A percentile compares a stretch with the other conserved stretches of the same genome.
These are phyloP conservation scores for Talaromyces atroroseus DNA, from an alignment of 2,329 filamentous ascomycete species.

Conservation along the genomic window DNA sequence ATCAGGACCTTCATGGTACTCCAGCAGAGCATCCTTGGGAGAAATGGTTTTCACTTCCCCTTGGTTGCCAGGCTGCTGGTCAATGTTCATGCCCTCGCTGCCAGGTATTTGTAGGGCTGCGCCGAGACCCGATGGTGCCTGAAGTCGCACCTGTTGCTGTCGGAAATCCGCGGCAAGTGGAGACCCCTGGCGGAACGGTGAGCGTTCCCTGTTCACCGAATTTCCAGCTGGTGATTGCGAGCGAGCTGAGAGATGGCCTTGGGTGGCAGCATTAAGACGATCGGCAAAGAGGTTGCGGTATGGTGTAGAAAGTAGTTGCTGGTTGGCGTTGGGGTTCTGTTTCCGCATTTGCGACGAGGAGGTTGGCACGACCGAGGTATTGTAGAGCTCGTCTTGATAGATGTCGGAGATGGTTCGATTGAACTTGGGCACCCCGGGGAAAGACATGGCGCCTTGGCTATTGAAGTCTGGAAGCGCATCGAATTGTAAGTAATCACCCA, in stretches of 20 bases:
- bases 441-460: conserved; percentile 29
- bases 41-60: conserved; percentile 77
- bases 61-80: conserved; percentile 21
- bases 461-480: conserved; percentile 52
- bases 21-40: conserved; percentile 82
- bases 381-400: conserved; percentile 80
- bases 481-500: conserved; percentile 64
- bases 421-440: conserved; percentile 62
- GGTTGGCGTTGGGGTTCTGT: conserved; percentile 27
- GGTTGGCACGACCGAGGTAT: conserved; percentile 39
- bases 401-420: conserved; percentile 82
- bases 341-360: conserved; percentile 30
- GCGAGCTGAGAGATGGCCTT: conserved; percentile 61
- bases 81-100: conserved; percentile 15
- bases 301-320: conserved; percentile 38
- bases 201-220: conserved; percentile 59
- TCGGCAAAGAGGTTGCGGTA: conserved; percentile 63
- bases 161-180: conserved; percentile 50
- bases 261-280: conserved; percentile 72
- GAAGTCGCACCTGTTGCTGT: conserved; percentile 24
- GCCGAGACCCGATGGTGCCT: conserved; percentile 33
- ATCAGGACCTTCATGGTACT: conserved; percentile 72
- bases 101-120: conserved; percentile 31
- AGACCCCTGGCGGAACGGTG: conserved; percentile 73
- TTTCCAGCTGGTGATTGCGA: conserved; percentile 50